Evolutionary conservation across 306 rosid species (phyloP).

Genomic region (Vicia faba): DNA sequence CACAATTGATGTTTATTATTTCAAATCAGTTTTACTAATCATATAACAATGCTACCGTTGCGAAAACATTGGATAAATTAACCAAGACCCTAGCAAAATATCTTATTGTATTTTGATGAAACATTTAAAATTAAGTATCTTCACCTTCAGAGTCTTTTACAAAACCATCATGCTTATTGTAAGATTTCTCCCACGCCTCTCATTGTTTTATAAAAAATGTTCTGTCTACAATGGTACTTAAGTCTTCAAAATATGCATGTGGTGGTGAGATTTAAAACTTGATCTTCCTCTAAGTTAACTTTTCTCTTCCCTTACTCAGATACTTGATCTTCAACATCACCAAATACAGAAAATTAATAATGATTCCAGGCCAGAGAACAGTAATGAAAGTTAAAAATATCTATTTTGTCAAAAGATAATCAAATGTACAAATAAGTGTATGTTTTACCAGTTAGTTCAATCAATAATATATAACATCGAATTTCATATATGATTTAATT

Average conservation of each 20-base stretch:
- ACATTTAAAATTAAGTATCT: neutral
- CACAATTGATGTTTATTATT: too few relatives aligned
- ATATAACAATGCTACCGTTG: too few relatives aligned
- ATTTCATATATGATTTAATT: too few relatives aligned
- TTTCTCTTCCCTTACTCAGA: neutral
- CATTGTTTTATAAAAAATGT: neutral
- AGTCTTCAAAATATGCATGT: neutral
- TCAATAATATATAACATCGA: too few relatives aligned
- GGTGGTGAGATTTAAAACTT: neutral
- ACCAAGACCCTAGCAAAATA: neutral
- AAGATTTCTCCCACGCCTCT: neutral
- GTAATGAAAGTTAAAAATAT: too few relatives aligned
- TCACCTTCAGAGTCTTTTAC: neutral
- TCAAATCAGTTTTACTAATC: too few relatives aligned
- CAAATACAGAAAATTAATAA: neutral
- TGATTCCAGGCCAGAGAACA: neutral
- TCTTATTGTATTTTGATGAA: neutral
- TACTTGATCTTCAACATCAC: neutral
- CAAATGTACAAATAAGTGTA: too few relatives aligned
- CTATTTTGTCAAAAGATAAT: too few relatives aligned
- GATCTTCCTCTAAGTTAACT: conserved; percentile 22
- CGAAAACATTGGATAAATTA: neutral
- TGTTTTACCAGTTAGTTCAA: too few relatives aligned
- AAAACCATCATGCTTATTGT: neutral
- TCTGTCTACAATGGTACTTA: neutral